Conservation (phyloP, 2,329 filamentous ascomycete species). For the Alternaria atra region DNA sequence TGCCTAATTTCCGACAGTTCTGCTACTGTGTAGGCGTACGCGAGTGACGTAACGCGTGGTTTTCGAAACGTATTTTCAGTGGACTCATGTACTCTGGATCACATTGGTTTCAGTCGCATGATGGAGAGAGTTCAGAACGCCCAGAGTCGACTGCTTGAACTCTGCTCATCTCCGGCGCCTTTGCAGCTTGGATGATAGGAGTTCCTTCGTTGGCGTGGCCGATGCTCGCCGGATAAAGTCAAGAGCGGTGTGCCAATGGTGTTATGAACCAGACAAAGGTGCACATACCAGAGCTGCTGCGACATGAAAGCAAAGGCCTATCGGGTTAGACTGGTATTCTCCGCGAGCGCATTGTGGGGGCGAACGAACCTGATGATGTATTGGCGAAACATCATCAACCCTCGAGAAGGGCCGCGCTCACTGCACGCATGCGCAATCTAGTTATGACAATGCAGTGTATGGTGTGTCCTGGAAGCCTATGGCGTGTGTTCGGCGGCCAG, state of each 20-base stretch:
- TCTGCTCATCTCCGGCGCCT: background rate
- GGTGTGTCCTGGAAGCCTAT: background rate
- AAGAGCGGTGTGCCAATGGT: background rate
- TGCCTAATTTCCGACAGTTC: background rate
- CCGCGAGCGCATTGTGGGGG: background rate
- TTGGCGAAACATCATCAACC: background rate
- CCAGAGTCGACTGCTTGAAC: background rate
- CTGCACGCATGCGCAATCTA: background rate
- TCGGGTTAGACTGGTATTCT: background rate
- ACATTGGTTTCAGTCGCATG: background rate
- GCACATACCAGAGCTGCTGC: background rate
- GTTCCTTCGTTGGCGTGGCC: background rate
- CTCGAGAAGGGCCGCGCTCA: background rate
- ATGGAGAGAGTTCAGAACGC: background rate
- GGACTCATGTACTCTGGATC: background rate
- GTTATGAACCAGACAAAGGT: background rate
- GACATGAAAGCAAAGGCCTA: fast-evolving
- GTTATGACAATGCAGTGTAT: background rate
- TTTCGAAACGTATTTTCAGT: background rate
- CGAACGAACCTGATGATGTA: background rate
- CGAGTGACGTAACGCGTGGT: background rate
- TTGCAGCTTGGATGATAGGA: background rate
- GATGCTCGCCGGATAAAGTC: background rate
- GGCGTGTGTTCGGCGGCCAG: background rate
- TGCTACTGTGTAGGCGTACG: background rate